Percentiles rank a stretch among this genome's conserved stretches.
These are phyloP conservation scores for Lactarius quietus DNA, from an alignment of 768 basidiomycete species.

Conservation along the genomic window DNA sequence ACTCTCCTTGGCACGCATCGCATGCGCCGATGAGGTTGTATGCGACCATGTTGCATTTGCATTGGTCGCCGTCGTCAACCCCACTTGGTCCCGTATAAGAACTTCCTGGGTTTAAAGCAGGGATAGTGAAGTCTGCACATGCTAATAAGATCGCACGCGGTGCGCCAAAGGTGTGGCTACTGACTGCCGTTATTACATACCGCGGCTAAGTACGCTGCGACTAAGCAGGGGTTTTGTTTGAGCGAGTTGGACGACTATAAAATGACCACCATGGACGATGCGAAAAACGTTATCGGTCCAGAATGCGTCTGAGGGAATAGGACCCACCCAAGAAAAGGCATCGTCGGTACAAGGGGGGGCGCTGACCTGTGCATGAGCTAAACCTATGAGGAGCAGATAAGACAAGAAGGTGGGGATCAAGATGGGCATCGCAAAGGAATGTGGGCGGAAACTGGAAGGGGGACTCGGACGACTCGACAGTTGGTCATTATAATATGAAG, in stretches of 20 bases:
- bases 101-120: background rate
- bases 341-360: conserved; percentile 9
- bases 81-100: conserved; percentile 15
- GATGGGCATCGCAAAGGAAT: background rate
- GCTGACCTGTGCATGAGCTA: background rate
- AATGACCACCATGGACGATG: background rate
- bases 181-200: conserved; percentile 19
- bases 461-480: no score
- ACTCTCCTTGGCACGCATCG: conserved; percentile 27
- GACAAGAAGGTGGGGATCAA: background rate
- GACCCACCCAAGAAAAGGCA: conserved; percentile 17
- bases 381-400: background rate
- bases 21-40: conserved; percentile 31
- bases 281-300: background rate
- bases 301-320: background rate
- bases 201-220: conserved; percentile 5
- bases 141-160: background rate
- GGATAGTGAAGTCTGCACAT: conserved; percentile 6
- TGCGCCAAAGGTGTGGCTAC: background rate
- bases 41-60: conserved; percentile 30
- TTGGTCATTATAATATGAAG: no score
- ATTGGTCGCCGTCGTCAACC: conserved; percentile 9
- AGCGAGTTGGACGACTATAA: conserved; percentile 19
- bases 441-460: background rate
- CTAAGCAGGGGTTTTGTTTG: conserved; percentile 13